Percentiles rank a stretch among this genome's conserved stretches.
Evolutionary conservation across 2,329 filamentous ascomycete genomes (phyloP).

Genomic region (Beauveria caledonica): DNA sequence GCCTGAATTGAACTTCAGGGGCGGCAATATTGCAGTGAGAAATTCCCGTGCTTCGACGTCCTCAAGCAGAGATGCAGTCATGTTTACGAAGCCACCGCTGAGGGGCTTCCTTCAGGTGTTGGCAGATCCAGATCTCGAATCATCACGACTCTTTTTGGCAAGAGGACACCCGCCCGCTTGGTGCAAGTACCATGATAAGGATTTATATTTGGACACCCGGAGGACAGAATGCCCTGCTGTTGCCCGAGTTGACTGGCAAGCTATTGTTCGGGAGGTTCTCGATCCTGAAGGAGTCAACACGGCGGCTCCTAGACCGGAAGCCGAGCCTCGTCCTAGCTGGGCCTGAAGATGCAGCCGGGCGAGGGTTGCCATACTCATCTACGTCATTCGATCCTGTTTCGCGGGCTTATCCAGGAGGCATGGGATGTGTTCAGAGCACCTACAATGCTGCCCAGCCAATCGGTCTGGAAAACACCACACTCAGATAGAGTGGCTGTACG

Average conservation of each 20-base stretch:
- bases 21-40: neutral
- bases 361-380: too few relatives aligned
- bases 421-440: neutral
- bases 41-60: neutral
- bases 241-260: constrained; percentile 25
- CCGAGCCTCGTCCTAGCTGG: neutral
- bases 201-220: constrained; percentile 2
- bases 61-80: constrained; percentile 1
- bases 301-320: neutral
- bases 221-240: neutral
- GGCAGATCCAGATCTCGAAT: constrained; percentile 36
- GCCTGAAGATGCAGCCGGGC: neutral
- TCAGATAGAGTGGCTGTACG: neutral
- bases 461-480: neutral
- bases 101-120: constrained; percentile 32
- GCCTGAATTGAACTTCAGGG: neutral
- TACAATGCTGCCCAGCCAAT: neutral
- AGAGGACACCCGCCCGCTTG: constrained; percentile 29
- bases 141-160: constrained; percentile 30
- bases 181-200: constrained; percentile 33
- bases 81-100: constrained; percentile 23
- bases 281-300: constrained; percentile 21
- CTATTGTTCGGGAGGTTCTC: constrained; percentile 20
- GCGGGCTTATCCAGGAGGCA: neutral
- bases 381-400: neutral